Evolutionary conservation across 2,329 filamentous ascomycete species (phyloP).

Genomic region (Colletotrichum scovillei): DNA sequence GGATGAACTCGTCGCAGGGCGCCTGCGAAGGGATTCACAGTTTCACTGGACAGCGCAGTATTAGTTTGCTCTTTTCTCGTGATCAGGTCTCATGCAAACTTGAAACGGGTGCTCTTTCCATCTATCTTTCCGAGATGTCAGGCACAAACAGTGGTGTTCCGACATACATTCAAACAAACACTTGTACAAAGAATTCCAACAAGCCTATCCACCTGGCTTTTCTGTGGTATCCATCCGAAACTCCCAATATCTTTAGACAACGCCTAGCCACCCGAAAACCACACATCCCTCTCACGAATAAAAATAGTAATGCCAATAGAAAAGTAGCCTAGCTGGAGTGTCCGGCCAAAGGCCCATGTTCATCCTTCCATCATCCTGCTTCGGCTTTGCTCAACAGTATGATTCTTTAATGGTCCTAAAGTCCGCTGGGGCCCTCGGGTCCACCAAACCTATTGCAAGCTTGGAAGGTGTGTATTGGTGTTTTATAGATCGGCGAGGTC

Average conservation of each 20-base stretch:
- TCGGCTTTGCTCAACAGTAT: background rate
- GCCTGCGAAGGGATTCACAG: background rate
- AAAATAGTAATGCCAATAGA: background rate
- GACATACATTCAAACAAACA: background rate
- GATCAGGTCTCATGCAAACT: background rate
- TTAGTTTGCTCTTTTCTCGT: background rate
- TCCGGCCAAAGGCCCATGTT: background rate
- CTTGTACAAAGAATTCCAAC: background rate
- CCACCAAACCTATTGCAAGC: background rate
- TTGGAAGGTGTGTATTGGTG: too few species aligned
- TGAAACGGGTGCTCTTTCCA: background rate
- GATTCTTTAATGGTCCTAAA: background rate
- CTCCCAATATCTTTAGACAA: background rate
- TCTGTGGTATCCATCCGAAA: conserved; percentile 17
- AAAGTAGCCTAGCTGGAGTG: background rate
- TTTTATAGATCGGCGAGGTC: conserved; percentile 53
- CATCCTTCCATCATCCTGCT: background rate
- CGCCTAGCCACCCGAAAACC: background rate
- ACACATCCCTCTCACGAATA: background rate
- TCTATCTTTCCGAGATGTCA: background rate
- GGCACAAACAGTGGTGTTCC: background rate
- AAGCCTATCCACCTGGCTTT: background rate
- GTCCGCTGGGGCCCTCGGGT: too few species aligned
- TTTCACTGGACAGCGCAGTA: background rate
- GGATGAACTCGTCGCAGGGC: background rate